Evolutionary conservation across 768 basidiomycete species (phyloP).

Genomic region (Antrodiella citrinella): DNA sequence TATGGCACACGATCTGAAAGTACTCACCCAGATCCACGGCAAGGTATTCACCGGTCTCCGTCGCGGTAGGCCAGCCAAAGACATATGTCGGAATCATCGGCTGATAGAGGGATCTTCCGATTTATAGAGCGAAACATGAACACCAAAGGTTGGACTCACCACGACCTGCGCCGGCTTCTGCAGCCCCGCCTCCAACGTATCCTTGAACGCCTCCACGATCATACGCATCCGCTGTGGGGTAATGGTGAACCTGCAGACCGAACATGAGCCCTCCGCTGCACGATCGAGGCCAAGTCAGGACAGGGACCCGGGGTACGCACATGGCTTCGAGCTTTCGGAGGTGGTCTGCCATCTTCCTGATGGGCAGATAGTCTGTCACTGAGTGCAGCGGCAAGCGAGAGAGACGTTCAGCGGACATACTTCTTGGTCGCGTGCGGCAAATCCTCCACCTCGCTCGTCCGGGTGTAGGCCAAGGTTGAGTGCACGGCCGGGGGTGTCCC

Average conservation of each 20-base stretch:
- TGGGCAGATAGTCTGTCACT: conserved; percentile 13
- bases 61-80: conserved; percentile 89
- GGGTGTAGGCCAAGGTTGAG: conserved; percentile 70
- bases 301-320: conserved; percentile 41
- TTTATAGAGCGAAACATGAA: neutral
- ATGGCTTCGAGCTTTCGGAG: conserved; percentile 83
- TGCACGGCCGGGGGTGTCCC: conserved; percentile 60
- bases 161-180: conserved; percentile 78
- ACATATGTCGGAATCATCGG: conserved; percentile 97
- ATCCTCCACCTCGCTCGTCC: conserved; percentile 80
- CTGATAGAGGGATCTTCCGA: conserved; percentile 33
- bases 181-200: conserved; percentile 81
- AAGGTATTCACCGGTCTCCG: conserved; percentile 84
- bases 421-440: conserved; percentile 93
- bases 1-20: neutral
- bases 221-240: conserved; percentile 91
- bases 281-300: conserved; percentile 7
- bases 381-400: conserved; percentile 4
- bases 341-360: conserved; percentile 89
- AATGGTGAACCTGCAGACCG: conserved; percentile 71
- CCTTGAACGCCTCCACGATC: conserved; percentile 95
- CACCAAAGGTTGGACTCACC: conserved; percentile 42
- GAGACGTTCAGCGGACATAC: conserved; percentile 32
- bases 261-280: neutral
- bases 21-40: conserved; percentile 80